Evolutionary conservation across 768 basidiomycete genomes (phyloP).

Genomic region (Neoboletus magnificus): DNA sequence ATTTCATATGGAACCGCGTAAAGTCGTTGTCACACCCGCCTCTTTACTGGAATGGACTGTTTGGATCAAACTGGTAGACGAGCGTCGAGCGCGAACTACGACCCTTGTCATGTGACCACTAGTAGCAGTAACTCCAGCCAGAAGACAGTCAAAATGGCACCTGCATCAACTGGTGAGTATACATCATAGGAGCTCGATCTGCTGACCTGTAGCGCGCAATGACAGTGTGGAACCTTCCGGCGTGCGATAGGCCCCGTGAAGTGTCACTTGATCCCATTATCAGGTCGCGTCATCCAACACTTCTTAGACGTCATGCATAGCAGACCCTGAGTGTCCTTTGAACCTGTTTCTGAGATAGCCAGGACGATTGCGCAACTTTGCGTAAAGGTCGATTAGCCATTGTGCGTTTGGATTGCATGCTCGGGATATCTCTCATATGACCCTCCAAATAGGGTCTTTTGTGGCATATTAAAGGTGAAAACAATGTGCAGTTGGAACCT

Average conservation of each 20-base stretch:
- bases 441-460: not conserved
- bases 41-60: not conserved
- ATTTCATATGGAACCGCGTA: not conserved
- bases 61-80: too few species aligned
- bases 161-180: not conserved
- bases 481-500: not conserved
- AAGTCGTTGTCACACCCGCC: not conserved
- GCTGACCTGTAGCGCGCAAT: not conserved
- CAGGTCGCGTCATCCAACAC: not conserved
- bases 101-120: not conserved
- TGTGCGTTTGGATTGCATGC: not conserved
- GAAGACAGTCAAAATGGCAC: not conserved
- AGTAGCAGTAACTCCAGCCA: not conserved
- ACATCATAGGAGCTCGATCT: not conserved
- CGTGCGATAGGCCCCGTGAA: not conserved
- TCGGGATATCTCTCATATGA: not conserved
- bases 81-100: too few species aligned
- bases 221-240: not conserved
- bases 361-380: not conserved
- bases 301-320: not conserved
- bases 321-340: not conserved
- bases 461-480: not conserved
- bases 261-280: not conserved
- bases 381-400: not conserved
- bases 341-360: not conserved